Evolutionary conservation across 176 grass and related monocot species (phyloP), one percentile per base, ranked within the genome.

Genomic region (Musa itinerans): DNA sequence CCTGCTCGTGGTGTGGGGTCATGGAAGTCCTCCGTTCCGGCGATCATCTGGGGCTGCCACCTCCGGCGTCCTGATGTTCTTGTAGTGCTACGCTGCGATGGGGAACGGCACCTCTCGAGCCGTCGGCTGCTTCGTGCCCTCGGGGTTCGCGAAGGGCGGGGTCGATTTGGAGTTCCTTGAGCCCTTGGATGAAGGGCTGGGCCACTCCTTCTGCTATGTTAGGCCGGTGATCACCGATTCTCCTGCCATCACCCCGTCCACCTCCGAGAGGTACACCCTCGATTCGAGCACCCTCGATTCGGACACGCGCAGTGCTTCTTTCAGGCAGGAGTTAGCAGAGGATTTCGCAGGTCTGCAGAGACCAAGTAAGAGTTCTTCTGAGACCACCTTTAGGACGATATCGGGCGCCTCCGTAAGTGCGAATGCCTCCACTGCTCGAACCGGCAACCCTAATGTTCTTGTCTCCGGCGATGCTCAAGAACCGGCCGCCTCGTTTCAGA

Each of bases 121-220:
- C 19, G 92, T 96, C 15, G 88, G 92, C 63, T 96, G 92, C 83
- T 96, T 96, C 53, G 86, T 87, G 19, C 92, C 92, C 55, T 66
- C 85, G n/a, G 63, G 85, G 13, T 79, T 71, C 50, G 92, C 83
- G 51, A 85, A 96, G 81, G 54, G 78, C 21, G 86, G 83, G 12
- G 86, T 87, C 74, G 75, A 89, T 83, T 78, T 96, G 73, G 86
- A 91, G 67, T 91, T 96, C 78, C 79, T 96, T 16, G 88, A 96
- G 63, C 92, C 88, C n/a, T 81, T 96, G 50, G 92, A 96, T 78
- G 92, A 96, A 52, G 92, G 92, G 59, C 80, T 96, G 19, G 92
- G 92, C 9, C 92, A 96, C 79, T 96, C 92, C 58, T 96, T 96
- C 78, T 96, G 92, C 78, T 96, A 96, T 72, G 92, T 96, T 1